Evolutionary conservation across 176 grass and related monocot species (phyloP).

Genomic region (Pharus latifolius): DNA sequence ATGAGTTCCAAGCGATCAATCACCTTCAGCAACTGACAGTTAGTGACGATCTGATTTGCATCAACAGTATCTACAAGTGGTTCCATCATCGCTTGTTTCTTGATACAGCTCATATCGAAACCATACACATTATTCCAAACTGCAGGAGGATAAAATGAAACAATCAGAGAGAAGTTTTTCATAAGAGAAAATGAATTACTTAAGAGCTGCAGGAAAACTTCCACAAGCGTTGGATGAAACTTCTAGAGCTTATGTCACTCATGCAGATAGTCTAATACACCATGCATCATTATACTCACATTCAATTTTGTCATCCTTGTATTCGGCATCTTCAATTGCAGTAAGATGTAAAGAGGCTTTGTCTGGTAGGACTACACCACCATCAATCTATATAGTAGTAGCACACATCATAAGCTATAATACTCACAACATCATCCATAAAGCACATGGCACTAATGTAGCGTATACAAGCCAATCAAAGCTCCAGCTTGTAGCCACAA

Average conservation of each 20-base stretch:
- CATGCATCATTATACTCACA: slow-evolving; percentile 37
- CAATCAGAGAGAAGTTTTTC: background rate
- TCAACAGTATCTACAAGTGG: slow-evolving; percentile 91
- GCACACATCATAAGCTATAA: background rate
- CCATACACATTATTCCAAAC: slow-evolving; percentile 96
- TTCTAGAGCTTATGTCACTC: background rate
- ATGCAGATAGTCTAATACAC: background rate
- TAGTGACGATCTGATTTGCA: slow-evolving; percentile 85
- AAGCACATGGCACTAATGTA: background rate
- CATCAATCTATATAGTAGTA: slow-evolving; percentile 45
- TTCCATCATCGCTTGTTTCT: slow-evolving; percentile 89
- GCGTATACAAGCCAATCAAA: background rate
- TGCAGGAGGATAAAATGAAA: slow-evolving; percentile 5
- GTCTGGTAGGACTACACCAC: slow-evolving; percentile 75
- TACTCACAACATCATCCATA: background rate
- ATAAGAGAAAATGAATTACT: background rate
- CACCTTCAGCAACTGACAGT: slow-evolving; percentile 81
- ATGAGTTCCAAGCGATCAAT: background rate
- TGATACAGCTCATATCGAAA: slow-evolving; percentile 99
- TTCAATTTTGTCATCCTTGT: slow-evolving; percentile 93
- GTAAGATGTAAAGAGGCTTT: slow-evolving; percentile 80
- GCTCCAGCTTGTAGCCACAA: background rate
- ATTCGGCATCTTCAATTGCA: slow-evolving; percentile 94
- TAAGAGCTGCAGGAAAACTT: background rate
- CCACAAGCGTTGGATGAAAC: background rate